Percentiles rank a stretch among this genome's conserved stretches.
Evolutionary conservation across 2,329 filamentous ascomycete genomes (phyloP).

Genomic region (Trichoderma gracile): DNA sequence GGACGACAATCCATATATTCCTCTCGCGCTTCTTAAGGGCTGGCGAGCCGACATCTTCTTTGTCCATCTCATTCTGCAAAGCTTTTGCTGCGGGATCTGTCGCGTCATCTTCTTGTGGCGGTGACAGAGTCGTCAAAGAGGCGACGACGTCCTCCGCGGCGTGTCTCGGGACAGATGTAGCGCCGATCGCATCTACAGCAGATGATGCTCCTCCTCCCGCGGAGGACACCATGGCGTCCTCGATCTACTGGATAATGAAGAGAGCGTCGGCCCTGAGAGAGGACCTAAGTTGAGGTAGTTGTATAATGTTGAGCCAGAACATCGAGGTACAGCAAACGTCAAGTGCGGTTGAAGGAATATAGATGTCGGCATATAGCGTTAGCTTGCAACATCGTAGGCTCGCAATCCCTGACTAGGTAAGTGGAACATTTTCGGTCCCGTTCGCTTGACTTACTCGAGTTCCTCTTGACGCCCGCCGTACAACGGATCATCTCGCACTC

Average conservation of each 20-base stretch:
- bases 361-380: background rate
- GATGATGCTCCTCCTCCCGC: background rate
- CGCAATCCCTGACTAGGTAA: background rate
- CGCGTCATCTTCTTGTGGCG: background rate
- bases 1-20: constrained; percentile 5
- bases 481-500: background rate
- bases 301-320: background rate
- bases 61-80: background rate
- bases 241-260: background rate
- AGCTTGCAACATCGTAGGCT: background rate
- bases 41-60: background rate
- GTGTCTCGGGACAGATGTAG: background rate
- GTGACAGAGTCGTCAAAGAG: background rate
- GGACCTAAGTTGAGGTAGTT: background rate
- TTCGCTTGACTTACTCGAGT: background rate
- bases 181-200: background rate
- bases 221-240: background rate
- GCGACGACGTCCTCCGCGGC: background rate
- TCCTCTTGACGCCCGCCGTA: too few relatives aligned
- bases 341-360: background rate
- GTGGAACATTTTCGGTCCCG: background rate
- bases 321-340: background rate
- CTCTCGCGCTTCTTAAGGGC: background rate
- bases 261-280: background rate
- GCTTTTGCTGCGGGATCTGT: background rate